phyloP scores from a whole-genome alignment of 441 rosid genomes.

The Aquilaria agallochum region DNA sequence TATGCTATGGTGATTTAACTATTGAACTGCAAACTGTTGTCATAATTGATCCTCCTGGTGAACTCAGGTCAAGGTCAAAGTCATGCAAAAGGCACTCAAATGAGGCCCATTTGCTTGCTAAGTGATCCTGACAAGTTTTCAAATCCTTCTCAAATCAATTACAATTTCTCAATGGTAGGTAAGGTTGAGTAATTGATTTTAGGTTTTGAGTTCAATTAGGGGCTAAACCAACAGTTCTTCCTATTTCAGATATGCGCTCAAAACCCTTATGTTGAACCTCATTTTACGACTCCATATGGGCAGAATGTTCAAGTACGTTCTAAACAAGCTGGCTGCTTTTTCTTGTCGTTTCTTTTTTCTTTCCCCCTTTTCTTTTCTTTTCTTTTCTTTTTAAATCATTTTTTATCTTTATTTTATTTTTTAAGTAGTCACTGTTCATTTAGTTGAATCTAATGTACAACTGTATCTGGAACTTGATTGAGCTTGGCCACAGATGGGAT shows the following conservation, averaged over 20 bases:
- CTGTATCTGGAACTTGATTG: slow-evolving; percentile 22
- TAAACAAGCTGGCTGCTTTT: not conserved
- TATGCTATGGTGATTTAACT: too few relatives aligned
- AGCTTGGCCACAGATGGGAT: slow-evolving; percentile 34
- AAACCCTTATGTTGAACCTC: slow-evolving; percentile 47
- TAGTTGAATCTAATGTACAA: not conserved
- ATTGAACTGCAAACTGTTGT: too few relatives aligned
- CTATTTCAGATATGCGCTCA: slow-evolving; percentile 40
- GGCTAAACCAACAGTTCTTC: not conserved
- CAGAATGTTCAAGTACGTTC: slow-evolving; percentile 43
- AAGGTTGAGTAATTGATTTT: slow-evolving; percentile 8
- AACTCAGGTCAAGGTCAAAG: slow-evolving; percentile 36
- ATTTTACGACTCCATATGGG: slow-evolving; percentile 36
- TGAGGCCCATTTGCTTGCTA: slow-evolving; percentile 7
- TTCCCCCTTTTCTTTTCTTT: too few relatives aligned
- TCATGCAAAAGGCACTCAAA: slow-evolving; percentile 21
- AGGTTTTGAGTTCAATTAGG: slow-evolving; percentile 8
- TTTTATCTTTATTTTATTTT: not conserved
- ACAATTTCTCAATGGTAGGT: slow-evolving; percentile 30
- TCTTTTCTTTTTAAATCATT: too few relatives aligned
- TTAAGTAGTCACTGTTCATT: slow-evolving; percentile 1
- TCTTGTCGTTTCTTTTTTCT: too few relatives aligned
- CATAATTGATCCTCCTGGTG: not conserved
- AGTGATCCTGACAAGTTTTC: too few relatives aligned
- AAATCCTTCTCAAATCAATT: slow-evolving; percentile 34